Base-by-base conservation (phyloP, 1,284 basidiomycete species). In the Filobasidium uniguttulatum region DNA sequence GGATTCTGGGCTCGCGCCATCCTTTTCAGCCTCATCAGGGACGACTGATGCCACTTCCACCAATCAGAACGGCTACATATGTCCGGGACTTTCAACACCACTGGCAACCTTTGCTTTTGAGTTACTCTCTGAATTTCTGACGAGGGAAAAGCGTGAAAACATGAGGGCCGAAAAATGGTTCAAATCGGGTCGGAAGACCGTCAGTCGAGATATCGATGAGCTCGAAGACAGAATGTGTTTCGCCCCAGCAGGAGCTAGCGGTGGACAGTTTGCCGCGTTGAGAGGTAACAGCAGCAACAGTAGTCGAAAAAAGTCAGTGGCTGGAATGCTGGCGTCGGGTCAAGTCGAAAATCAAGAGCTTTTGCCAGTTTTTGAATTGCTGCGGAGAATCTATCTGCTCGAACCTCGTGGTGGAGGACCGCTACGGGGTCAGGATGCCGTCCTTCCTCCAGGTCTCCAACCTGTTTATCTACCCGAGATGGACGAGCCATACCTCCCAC, bases 141-240 rank as follows among this genome's bases (percentile, higher is more conserved):
- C 62, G 1, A 56, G 67, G 22, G 68, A 70, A 52, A 70, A 68
- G 56, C 59, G 68, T 29, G 68, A 70, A 29, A 60, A 65, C 50
- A 70, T 68, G 62, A 49, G 63, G n/a, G 65, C 63, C 41, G 57
- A 57, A 44, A 67, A 65, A 55, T 70, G 67, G 66, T 61, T 59
- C 20, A 66, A 67, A 45, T 56, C 60, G 2, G 68, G 68, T 1
- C 58, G 66, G 8, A 66, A 66, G 12, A 58, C 60, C 33, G 54
- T 70, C 0, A 54, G 61, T 19, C 66, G 64, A 46, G 68, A 70
- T 43, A 50, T 70, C 7, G 59, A 59, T n/a, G 68, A 70, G 46
- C 67, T 70, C 37, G 68, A 70, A 49, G 41, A 59, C 15, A 54
- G 62, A 1, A 44, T 64, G 2, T 66, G 64, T 44, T 59, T 59